Conservation (phyloP, 345 rosid genomes). For the Durio zibethinus region DNA sequence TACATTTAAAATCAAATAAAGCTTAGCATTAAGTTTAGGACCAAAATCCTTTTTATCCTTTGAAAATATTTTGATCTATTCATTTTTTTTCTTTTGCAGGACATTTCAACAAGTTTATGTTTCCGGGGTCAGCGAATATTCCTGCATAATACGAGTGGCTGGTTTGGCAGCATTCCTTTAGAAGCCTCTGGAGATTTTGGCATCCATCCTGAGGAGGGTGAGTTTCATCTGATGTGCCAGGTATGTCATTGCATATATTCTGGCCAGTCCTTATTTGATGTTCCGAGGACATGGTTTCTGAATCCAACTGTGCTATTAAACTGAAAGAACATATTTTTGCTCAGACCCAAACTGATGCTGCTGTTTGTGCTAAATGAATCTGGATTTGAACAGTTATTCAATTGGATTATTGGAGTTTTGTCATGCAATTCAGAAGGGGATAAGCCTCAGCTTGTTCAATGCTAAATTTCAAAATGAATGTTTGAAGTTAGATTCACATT, state of each 20-base stretch:
- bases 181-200: slow-evolving; percentile 99
- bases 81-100: slow-evolving; percentile 40
- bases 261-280: background rate
- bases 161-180: slow-evolving; percentile 90
- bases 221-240: slow-evolving; percentile 98
- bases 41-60: background rate
- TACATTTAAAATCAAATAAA: slow-evolving; percentile 2
- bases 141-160: slow-evolving; percentile 86
- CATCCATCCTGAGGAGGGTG: slow-evolving; percentile 97
- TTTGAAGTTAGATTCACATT: slow-evolving; percentile 8
- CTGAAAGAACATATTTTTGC: background rate
- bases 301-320: slow-evolving; percentile 9
- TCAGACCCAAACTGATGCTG: background rate
- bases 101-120: slow-evolving; percentile 74
- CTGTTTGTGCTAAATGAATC: background rate
- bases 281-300: background rate
- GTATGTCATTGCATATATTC: slow-evolving; percentile 30
- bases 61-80: slow-evolving; percentile 3
- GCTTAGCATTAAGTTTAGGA: background rate
- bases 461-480: background rate
- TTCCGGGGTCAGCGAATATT: slow-evolving; percentile 93
- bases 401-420: background rate
- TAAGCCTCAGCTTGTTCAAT: background rate
- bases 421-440: background rate
- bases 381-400: background rate